phyloP scores from a whole-genome alignment of 805 yeast species.

The Hanseniaspora taiwanica region DNA sequence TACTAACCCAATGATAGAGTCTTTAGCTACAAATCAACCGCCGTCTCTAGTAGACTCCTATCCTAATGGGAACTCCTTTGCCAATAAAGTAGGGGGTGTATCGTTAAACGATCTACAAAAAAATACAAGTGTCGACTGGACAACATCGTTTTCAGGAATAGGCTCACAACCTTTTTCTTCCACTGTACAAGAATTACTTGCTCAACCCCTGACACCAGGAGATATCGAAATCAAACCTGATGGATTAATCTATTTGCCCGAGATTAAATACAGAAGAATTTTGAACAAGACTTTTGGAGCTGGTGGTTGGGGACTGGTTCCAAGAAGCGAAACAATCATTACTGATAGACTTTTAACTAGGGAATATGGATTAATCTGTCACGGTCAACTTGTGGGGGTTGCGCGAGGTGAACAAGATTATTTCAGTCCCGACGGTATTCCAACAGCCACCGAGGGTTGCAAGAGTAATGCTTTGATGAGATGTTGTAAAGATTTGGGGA shows the following conservation, averaged over 20 bases:
- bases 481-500: conserved; percentile 93
- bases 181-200: conserved; percentile 44
- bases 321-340: conserved; percentile 72
- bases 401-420: conserved; percentile 95
- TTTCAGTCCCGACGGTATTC: conserved; percentile 71
- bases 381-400: conserved; percentile 78
- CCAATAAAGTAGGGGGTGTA: neutral
- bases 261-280: conserved; percentile 85
- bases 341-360: conserved; percentile 68
- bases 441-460: conserved; percentile 96
- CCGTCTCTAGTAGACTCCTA: neutral
- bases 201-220: conserved; percentile 45
- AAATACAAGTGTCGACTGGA: conserved; percentile 45
- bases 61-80: neutral
- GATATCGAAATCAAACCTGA: conserved; percentile 95
- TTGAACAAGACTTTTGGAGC: conserved; percentile 91
- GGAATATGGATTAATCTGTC: conserved; percentile 79
- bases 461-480: conserved; percentile 94
- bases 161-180: conserved; percentile 65
- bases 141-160: conserved; percentile 74
- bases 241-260: conserved; percentile 84
- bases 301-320: conserved; percentile 98
- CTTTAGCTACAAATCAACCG: neutral
- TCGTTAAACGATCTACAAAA: neutral
- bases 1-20: too few relatives aligned